Evolutionary conservation across 2,329 filamentous ascomycete genomes (phyloP), one percentile per base, ranked within the genome.

Genomic region (Falciphora oryzae): DNA sequence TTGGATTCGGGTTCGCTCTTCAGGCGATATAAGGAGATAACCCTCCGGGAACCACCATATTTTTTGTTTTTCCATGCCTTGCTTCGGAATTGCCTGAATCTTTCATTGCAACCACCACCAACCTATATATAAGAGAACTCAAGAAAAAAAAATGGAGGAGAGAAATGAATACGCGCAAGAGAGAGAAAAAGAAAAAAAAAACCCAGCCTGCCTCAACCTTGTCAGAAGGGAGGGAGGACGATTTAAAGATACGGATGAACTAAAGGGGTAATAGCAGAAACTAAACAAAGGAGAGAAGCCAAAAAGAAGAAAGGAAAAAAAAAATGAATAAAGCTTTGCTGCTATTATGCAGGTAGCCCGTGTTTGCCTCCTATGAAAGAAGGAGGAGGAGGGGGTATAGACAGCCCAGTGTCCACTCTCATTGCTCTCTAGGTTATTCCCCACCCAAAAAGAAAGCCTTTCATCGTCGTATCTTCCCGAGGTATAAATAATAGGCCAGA

Each of bases 191-290:
- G 63, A 53, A 53, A 53, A 8, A 35, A 11, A 53, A 53, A n/a
- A n/a, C 18, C 44, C 14, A 10, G 44, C 44, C 44, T 53, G 8
- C 18, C 44, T 53, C 44, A n/a, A 53, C 44, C 44, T 53, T 53
- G 44, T 44, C 44, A 50, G 16, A 50, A 50, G 44, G 44, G 44
- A n/a, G 16, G 44, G 22, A n/a, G 44, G 44, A 53, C 18, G 44
- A n/a, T n/a, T n/a, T n/a, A 59, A 60, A 22, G 63, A 53, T 22
- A 56, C 61, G 56, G 18, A 58, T 59, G 65, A 31, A 56, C 61
- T 13, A 53, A 11, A n/a, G 13, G 18, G 44, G 44, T 53, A 53
- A n/a, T n/a, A n/a, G 8, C 44, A 7, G 22, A 22, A n/a, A n/a
- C 18, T 4, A n/a, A 53, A 53, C 44, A n/a, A n/a, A 53, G 44